Base-by-base conservation (phyloP, 1,284 basidiomycete genomes). In the Fistulinella cinereoalba region DNA sequence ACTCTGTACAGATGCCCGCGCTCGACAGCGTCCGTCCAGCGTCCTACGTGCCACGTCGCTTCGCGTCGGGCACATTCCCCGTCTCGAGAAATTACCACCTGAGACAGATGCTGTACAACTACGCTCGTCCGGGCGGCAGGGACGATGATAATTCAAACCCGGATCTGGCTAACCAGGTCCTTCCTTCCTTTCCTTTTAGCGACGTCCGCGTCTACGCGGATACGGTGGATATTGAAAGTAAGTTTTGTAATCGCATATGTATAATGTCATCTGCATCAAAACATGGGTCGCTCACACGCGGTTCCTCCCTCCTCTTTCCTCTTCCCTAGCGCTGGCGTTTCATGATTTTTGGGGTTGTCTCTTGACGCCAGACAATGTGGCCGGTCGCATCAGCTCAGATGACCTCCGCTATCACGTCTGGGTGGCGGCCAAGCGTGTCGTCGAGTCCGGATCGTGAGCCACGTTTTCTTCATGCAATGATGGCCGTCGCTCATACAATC, bases 401-500 rank as follows among this genome's bases (percentile, higher is more conserved):
- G 62, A 67, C 29, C 56, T 68, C 18, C 64, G 59, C 37, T 76
- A 75, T 53, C 72, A 74, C 41, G 55, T 69, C 4, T 76, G 73
- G 74, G 68, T 70, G 6, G 75, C 76, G 2, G 63, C 64, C 18
- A 69, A 68, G 44, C 60, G 62, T 32, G 66, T 67, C 3, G 49
- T 74, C 3, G 67, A 71, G 36, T 60, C 52, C 3, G 46, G 63
- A 32, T 43, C 51, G 71, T 69, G 37, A 34, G 64, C 33, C 32
- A 34, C 32, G 2, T 2, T 19, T 18, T 3, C n/a, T 18, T 18
- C 8, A 8, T 6, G 18, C 8, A 18, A 6, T 18, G 16, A 7
- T 21, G 18, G 8, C 15, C 31, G 31, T 32, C 12, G 31, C 31
- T n/a, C n/a, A n/a, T n/a, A n/a, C n/a, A n/a, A n/a, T n/a, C n/a